Conservation (phyloP, 495 filamentous ascomycete species). For the Neurospora discreta region DNA sequence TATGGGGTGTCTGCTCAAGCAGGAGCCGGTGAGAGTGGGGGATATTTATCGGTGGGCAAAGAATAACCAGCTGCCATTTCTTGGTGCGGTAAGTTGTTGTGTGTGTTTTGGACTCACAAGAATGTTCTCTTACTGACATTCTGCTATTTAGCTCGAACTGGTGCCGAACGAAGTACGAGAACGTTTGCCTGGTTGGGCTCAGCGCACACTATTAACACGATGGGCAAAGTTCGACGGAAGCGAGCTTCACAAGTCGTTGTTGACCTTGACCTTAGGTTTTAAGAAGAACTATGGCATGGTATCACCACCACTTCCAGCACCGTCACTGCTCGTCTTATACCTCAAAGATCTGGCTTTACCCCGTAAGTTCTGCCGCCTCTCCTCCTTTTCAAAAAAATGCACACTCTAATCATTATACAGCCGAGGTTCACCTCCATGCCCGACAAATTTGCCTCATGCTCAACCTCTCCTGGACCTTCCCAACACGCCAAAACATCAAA, state of each 20-base stretch:
- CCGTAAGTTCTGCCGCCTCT: constrained; percentile 35
- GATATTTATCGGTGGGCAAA: constrained; percentile 35
- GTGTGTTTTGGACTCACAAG: constrained; percentile 10
- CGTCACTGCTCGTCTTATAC: constrained; percentile 55
- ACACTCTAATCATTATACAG: constrained; percentile 14
- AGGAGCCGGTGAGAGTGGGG: constrained; percentile 31
- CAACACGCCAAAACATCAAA: constrained; percentile 17
- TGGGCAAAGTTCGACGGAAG: constrained; percentile 37
- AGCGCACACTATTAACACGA: constrained; percentile 41
- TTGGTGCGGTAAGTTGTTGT: constrained; percentile 24
- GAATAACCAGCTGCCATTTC: constrained; percentile 28
- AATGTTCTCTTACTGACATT: no score
- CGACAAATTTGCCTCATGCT: constrained; percentile 49
- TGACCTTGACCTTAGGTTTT: constrained; percentile 51
- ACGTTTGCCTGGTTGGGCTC: constrained; percentile 49
- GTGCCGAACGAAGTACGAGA: constrained; percentile 59
- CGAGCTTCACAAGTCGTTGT: constrained; percentile 51
- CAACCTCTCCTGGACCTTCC: constrained; percentile 45
- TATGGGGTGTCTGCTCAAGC: constrained; percentile 31
- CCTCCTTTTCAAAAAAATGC: no score
- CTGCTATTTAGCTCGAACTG: constrained; percentile 11
- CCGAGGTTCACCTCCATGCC: constrained; percentile 53
- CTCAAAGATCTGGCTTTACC: constrained; percentile 69
- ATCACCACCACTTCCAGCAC: constrained; percentile 61
- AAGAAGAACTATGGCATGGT: constrained; percentile 53